Percentiles rank a stretch among this genome's conserved stretches.
These are phyloP conservation scores for Chrysoporthe austroafricana DNA, from an alignment of 2,329 filamentous ascomycete genomes.

Conservation along the genomic window DNA sequence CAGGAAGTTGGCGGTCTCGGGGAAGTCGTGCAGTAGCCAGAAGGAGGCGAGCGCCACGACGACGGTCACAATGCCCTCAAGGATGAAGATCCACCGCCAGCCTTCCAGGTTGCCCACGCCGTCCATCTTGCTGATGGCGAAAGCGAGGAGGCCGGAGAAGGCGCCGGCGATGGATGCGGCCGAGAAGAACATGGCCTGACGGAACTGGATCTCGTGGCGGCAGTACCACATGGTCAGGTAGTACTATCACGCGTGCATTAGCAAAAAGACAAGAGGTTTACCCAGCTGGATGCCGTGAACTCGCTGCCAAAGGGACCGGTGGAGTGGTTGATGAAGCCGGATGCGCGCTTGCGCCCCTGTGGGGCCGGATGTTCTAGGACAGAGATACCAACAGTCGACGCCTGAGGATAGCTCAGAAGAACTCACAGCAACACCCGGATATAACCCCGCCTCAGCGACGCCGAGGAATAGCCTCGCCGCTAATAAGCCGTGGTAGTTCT, in stretches of 20 bases:
- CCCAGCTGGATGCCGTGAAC: no score
- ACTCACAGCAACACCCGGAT: constrained; percentile 61
- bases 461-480: constrained; percentile 62
- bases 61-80: constrained; percentile 41
- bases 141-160: constrained; percentile 66
- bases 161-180: constrained; percentile 80
- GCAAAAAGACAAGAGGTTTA: no score
- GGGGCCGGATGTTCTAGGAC: no score
- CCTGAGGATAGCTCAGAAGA: no score
- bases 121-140: constrained; percentile 49
- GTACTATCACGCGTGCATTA: constrained; percentile 39
- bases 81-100: constrained; percentile 61
- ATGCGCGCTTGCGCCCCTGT: no score
- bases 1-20: constrained; percentile 76
- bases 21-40: constrained; percentile 79
- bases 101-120: constrained; percentile 47
- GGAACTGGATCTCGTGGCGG: constrained; percentile 57
- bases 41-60: constrained; percentile 66
- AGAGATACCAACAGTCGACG: no score
- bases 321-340: no score
- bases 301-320: no score
- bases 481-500: constrained; percentile 51
- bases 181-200: constrained; percentile 78
- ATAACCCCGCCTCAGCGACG: constrained; percentile 67
- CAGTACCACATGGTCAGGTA: constrained; percentile 64